phyloP scores from a whole-genome alignment of 2,329 filamentous ascomycete genomes.

The Aspergillus fumigatiaffinis region DNA sequence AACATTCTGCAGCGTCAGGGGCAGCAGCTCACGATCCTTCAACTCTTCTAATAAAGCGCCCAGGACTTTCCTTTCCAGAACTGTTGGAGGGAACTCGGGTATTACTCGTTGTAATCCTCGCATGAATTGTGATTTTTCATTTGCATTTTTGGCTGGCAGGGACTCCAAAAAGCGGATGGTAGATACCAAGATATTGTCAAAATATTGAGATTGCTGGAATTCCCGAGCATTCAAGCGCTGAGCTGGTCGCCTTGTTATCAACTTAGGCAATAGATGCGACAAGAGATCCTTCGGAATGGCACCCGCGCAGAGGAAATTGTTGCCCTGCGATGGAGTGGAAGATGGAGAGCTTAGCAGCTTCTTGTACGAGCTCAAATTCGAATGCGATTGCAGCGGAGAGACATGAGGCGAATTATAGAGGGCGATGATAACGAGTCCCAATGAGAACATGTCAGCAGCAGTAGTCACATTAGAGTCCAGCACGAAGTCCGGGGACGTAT shows the following conservation, averaged over 20 bases:
- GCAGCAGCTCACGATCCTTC: constrained; percentile 84
- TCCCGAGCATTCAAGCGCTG: constrained; percentile 83
- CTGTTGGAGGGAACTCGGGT: constrained; percentile 85
- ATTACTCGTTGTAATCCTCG: constrained; percentile 81
- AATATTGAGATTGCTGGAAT: constrained; percentile 93
- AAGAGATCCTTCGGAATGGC: constrained; percentile 76
- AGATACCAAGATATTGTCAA: constrained; percentile 93
- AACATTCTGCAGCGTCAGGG: constrained; percentile 82
- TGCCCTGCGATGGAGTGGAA: constrained; percentile 70
- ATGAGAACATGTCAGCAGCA: constrained; percentile 86
- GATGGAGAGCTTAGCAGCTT: constrained; percentile 75
- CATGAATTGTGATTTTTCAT: constrained; percentile 89
- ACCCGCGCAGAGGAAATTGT: constrained; percentile 79
- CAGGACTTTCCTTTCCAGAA: constrained; percentile 91
- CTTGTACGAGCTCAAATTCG: constrained; percentile 80
- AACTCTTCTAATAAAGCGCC: constrained; percentile 86
- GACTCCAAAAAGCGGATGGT: constrained; percentile 93
- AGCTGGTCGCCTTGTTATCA: constrained; percentile 83
- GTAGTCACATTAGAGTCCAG: constrained; percentile 83
- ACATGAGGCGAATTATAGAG: constrained; percentile 92
- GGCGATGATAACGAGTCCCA: constrained; percentile 82
- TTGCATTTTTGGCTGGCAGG: constrained; percentile 84
- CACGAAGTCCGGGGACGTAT: constrained; percentile 89
- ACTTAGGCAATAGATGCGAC: constrained; percentile 70
- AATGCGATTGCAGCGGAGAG: constrained; percentile 79